phyloP scores from a whole-genome alignment of 345 rosid species.

The Aquilaria sinensis region DNA sequence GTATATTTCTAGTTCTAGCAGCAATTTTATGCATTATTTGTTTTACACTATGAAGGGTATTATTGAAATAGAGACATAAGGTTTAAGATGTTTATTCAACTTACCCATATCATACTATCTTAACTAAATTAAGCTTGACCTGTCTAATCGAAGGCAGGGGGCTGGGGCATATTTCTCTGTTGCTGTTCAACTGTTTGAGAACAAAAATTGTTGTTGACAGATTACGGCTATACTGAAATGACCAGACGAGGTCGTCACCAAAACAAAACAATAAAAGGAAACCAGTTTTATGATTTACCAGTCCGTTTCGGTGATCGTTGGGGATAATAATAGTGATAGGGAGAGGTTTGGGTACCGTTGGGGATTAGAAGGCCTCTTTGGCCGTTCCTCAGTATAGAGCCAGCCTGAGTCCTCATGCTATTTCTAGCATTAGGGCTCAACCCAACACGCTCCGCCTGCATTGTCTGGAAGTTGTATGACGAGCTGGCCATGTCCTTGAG shows the following conservation, averaged over 20 bases:
- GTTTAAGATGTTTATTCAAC: too few relatives aligned
- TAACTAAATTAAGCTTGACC: too few relatives aligned
- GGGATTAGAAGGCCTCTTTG: conserved; percentile 75
- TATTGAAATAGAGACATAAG: too few relatives aligned
- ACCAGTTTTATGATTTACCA: conserved; percentile 33
- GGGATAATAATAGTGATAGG: conserved; percentile 53
- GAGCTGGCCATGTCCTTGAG: conserved; percentile 94
- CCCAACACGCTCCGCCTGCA: conserved; percentile 42
- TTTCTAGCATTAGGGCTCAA: conserved; percentile 36
- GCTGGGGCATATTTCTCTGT: too few relatives aligned
- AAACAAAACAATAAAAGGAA: conserved; percentile 9
- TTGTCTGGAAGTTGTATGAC: conserved; percentile 58
- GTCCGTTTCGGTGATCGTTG: conserved; percentile 69
- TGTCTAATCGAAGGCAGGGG: too few relatives aligned
- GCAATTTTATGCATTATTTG: too few relatives aligned
- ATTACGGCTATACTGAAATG: background rate
- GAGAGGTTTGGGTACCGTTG: conserved; percentile 63
- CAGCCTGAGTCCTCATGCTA: conserved; percentile 33
- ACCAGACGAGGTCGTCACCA: background rate
- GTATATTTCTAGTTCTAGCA: too few relatives aligned
- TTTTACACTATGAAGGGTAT: too few relatives aligned
- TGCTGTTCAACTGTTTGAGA: too few relatives aligned
- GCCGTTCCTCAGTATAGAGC: conserved; percentile 37
- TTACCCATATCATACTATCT: too few relatives aligned
- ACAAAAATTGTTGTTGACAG: too few relatives aligned